These are phyloP conservation scores for Pseudoneurospora amorphoporcata DNA, from an alignment of 495 filamentous ascomycete species.

Conservation along the genomic window DNA sequence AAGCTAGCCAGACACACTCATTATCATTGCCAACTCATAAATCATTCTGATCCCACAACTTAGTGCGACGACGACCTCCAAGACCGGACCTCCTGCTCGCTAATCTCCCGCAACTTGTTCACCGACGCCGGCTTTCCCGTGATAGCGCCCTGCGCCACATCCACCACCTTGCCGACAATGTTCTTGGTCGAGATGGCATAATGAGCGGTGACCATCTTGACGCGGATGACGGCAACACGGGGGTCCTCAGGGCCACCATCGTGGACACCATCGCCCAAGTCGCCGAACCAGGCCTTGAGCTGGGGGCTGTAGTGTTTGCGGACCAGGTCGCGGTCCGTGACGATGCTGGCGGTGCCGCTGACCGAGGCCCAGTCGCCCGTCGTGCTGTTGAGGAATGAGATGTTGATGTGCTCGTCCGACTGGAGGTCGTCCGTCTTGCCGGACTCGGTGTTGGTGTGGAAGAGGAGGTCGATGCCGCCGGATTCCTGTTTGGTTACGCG, in stretches of 20 bases:
- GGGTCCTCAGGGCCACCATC: slow-evolving; percentile 77
- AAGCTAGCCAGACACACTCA: background rate
- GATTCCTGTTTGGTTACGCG: slow-evolving; percentile 43
- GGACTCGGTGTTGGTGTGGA: slow-evolving; percentile 89
- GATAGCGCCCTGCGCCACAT: slow-evolving; percentile 65
- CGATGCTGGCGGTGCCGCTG: slow-evolving; percentile 57
- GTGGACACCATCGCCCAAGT: slow-evolving; percentile 80
- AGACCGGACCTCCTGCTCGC: slow-evolving; percentile 50
- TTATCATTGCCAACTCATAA: background rate
- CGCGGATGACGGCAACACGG: slow-evolving; percentile 60
- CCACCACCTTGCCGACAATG: slow-evolving; percentile 48
- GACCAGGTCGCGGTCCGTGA: slow-evolving; percentile 56
- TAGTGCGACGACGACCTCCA: slow-evolving; percentile 37
- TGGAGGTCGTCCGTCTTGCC: slow-evolving; percentile 81
- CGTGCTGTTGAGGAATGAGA: slow-evolving; percentile 69
- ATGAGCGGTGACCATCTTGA: slow-evolving; percentile 51
- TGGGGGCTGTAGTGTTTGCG: slow-evolving; percentile 67
- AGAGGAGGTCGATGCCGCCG: slow-evolving; percentile 75
- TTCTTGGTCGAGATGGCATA: slow-evolving; percentile 47
- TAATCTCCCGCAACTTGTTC: slow-evolving; percentile 73
- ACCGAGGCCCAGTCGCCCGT: slow-evolving; percentile 70
- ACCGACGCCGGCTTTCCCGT: slow-evolving; percentile 62
- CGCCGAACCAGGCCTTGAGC: slow-evolving; percentile 83
- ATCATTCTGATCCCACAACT: background rate
- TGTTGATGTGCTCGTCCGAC: slow-evolving; percentile 66